Percentiles rank a stretch among this genome's conserved stretches.
Evolutionary conservation across 768 basidiomycete species (phyloP).

Genomic region (Mycena pura): DNA sequence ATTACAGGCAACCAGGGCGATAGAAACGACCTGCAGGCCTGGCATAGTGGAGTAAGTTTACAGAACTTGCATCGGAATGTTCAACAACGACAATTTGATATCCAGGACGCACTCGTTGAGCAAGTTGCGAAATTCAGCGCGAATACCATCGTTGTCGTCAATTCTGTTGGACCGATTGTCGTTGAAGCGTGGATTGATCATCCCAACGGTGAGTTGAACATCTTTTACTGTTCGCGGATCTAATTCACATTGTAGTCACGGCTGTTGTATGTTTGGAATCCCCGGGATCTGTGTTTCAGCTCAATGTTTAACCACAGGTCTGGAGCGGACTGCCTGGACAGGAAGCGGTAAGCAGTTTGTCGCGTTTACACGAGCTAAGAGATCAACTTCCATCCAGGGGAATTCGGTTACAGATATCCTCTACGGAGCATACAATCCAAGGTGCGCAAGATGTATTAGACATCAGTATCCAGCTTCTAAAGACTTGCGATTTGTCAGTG

Average conservation of each 20-base stretch:
- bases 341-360: conserved; percentile 53
- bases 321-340: conserved; percentile 65
- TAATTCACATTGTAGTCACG: conserved; percentile 34
- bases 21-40: conserved; percentile 55
- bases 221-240: neutral
- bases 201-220: conserved; percentile 47
- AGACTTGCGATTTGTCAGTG: conserved; percentile 33
- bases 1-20: conserved; percentile 60
- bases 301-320: conserved; percentile 35
- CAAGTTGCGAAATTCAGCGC: conserved; percentile 57
- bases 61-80: neutral
- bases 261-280: conserved; percentile 39
- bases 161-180: conserved; percentile 66
- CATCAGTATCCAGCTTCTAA: neutral
- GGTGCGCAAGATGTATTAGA: conserved; percentile 39
- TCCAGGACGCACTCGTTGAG: conserved; percentile 52
- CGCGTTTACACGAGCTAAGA: neutral
- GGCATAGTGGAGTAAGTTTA: conserved; percentile 53
- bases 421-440: conserved; percentile 65
- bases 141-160: conserved; percentile 70
- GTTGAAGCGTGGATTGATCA: conserved; percentile 65
- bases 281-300: neutral
- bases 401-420: conserved; percentile 64
- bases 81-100: neutral
- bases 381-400: conserved; percentile 38